Evolutionary conservation across 352 stramenopile genomes (phyloP), one percentile per base, ranked within the genome.

Genomic region (Globisporangium canariense): DNA sequence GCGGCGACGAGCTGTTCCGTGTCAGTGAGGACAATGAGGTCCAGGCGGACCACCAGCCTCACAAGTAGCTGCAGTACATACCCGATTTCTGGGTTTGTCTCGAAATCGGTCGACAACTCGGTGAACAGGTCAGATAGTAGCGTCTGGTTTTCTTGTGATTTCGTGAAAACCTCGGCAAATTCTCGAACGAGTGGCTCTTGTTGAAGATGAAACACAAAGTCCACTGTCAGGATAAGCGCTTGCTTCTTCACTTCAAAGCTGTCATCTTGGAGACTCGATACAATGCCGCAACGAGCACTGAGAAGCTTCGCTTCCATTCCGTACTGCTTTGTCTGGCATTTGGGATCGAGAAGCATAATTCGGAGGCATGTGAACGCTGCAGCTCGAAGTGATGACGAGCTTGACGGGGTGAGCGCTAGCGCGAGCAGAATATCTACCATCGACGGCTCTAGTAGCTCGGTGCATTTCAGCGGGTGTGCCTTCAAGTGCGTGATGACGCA

Each of bases 51-150:
- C 25, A 78, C 71, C 0, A 78, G 54, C 6, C 69, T 65, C 40
- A 77, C 61, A 11, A 78, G 66, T 9, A 76, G 57, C 65, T 77
- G 72, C 10, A 78, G 52, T 7, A 72, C 51, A 49, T 68, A 65
- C 2, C 62, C 66, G 18, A 60, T 70, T 25, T 67, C 58, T 2
- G 67, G 62, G 9, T 56, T 66, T n/a, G n/a, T 32, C 13, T 46
- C 50, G 20, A 60, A 34, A 10, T 50, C 18, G 1, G 47, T 25
- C 6, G 56, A 56, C 3, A 68, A 36, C 3, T 10, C 47, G 11
- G 55, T 40, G 40, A 64, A 68, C n/a, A 68, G 49, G 20, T 60
- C 56, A 10, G 56, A 32, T 6, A 68, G 20, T 14, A 68, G 34
- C 20, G 46, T 51, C 18, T 54, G 47, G 30, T 68, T 68, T 49